Percentiles rank a stretch among this genome's conserved stretches.
Conservation (phyloP, 768 basidiomycete genomes). For the Phylloporus scabripes region DNA sequence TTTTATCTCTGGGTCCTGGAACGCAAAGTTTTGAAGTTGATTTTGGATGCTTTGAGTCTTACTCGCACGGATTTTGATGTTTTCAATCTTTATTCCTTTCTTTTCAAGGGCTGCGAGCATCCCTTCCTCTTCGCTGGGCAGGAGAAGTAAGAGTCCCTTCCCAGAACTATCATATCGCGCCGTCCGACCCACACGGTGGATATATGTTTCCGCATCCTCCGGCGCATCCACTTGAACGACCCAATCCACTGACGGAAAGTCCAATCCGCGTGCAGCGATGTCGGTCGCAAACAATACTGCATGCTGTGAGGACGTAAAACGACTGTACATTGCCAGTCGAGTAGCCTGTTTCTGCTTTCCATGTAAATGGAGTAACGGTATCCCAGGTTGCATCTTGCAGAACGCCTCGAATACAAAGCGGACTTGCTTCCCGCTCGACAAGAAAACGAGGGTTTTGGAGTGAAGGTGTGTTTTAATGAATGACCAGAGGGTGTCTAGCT, state of each 20-base stretch:
- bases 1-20: constrained; percentile 95
- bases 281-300: constrained; percentile 93
- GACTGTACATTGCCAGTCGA: constrained; percentile 74
- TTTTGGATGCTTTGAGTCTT: constrained; percentile 83
- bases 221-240: constrained; percentile 94
- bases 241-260: constrained; percentile 97
- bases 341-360: constrained; percentile 97
- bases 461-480: constrained; percentile 94
- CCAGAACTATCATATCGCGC: constrained; percentile 91
- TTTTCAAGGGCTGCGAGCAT: constrained; percentile 68
- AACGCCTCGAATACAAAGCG: constrained; percentile 96
- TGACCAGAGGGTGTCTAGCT: constrained; percentile 87
- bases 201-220: constrained; percentile 96
- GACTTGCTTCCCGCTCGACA: constrained; percentile 95
- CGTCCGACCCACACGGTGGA: constrained; percentile 94
- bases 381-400: constrained; percentile 90
- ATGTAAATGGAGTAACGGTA: constrained; percentile 88
- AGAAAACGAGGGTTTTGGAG: constrained; percentile 87
- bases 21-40: constrained; percentile 87
- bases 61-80: constrained; percentile 84
- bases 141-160: constrained; percentile 72
- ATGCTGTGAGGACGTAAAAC: constrained; percentile 76
- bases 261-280: constrained; percentile 91
- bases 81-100: constrained; percentile 66
- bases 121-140: constrained; percentile 91